phyloP scores from a whole-genome alignment of 2,329 filamentous ascomycete species.

The Talaromyces sp. region DNA sequence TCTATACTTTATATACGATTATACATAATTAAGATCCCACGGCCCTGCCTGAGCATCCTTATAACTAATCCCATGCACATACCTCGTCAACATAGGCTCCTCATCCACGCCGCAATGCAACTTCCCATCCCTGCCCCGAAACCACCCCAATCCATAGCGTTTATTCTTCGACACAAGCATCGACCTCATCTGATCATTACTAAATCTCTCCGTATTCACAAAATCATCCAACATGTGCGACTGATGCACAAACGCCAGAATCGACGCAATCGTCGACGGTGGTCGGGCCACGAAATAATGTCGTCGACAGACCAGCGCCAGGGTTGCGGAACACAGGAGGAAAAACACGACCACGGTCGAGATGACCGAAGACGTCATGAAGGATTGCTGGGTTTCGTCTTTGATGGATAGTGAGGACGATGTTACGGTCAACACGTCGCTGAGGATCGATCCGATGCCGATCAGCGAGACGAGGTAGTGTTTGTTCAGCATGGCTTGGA shows the following conservation, averaged over 20 bases:
- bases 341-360: constrained; percentile 61
- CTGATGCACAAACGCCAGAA: constrained; percentile 73
- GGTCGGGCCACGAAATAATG: constrained; percentile 71
- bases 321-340: constrained; percentile 54
- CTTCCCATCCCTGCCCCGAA: constrained; percentile 65
- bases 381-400: constrained; percentile 51
- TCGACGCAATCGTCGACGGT: constrained; percentile 70
- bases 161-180: constrained; percentile 57
- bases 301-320: constrained; percentile 59
- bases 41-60: constrained; percentile 24
- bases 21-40: constrained; percentile 16
- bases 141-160: constrained; percentile 73
- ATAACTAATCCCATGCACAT: constrained; percentile 55
- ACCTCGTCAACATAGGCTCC: constrained; percentile 62
- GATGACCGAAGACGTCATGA: constrained; percentile 60
- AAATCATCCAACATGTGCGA: constrained; percentile 75
- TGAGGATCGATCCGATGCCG: constrained; percentile 41
- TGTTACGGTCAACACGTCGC: constrained; percentile 46
- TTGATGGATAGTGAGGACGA: constrained; percentile 45
- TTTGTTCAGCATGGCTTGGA: constrained; percentile 40
- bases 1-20: background rate
- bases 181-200: constrained; percentile 56
- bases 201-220: constrained; percentile 62
- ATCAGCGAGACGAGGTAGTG: constrained; percentile 45
- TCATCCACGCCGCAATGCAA: constrained; percentile 73